Percentiles rank a stretch among this genome's conserved stretches.
These are phyloP conservation scores for Trypanosoma rangeli DNA, from an alignment of 208 protist genomes.

Conservation along the genomic window DNA sequence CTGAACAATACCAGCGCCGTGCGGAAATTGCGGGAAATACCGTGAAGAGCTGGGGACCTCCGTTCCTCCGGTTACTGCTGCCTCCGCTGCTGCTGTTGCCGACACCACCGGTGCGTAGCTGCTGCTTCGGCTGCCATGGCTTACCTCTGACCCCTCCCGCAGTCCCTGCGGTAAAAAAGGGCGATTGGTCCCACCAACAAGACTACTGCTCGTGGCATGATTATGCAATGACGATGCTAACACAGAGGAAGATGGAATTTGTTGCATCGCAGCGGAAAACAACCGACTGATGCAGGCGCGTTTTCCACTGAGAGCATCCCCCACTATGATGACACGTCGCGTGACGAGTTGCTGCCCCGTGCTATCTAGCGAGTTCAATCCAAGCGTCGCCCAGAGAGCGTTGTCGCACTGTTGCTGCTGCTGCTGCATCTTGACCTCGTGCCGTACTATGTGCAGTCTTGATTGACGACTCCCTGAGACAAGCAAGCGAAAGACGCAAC, in stretches of 20 bases:
- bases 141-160: no score
- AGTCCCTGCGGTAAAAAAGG: no score
- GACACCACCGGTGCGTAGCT: not conserved
- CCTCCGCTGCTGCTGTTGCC: not conserved
- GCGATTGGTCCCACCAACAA: no score
- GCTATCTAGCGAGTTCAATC: constrained; percentile 40
- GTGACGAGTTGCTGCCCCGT: constrained; percentile 39
- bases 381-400: constrained; percentile 54
- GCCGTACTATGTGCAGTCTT: no score
- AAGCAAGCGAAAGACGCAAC: no score
- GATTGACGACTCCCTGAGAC: no score
- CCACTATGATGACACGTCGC: constrained; percentile 67
- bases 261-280: constrained; percentile 56
- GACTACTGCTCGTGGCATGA: not conserved
- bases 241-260: constrained; percentile 26
- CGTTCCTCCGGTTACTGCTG: not conserved
- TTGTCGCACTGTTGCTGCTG: constrained; percentile 6
- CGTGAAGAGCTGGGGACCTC: not conserved
- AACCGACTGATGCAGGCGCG: constrained; percentile 67
- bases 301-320: constrained; percentile 70
- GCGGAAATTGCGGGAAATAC: constrained; percentile 31
- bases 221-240: not conserved
- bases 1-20: constrained; percentile 64
- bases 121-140: not conserved
- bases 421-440: constrained; percentile 1